Evolutionary conservation across 208 protist species (phyloP).

Genomic region (Crithidia sp.): DNA sequence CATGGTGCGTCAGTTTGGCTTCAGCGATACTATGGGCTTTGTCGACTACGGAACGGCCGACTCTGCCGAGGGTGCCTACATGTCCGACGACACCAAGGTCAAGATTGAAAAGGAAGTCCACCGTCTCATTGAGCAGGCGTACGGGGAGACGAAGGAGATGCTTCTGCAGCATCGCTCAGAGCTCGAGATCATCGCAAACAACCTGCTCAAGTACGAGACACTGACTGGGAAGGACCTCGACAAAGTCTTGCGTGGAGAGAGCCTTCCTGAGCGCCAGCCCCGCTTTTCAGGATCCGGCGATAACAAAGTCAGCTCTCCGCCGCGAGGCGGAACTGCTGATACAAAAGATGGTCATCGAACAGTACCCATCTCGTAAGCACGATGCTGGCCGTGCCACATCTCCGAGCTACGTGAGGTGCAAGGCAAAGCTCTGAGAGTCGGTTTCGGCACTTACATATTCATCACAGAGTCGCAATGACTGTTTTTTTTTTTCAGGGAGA

Average conservation of each 20-base stretch:
- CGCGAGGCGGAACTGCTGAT: conserved; percentile 19
- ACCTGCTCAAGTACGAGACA: conserved; percentile 88
- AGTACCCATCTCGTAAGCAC: conserved; percentile 40
- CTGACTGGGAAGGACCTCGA: conserved; percentile 82
- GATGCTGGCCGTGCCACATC: background rate
- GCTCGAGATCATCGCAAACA: conserved; percentile 81
- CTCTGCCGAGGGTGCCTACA: conserved; percentile 85
- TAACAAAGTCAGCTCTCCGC: conserved; percentile 25
- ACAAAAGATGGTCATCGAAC: conserved; percentile 24
- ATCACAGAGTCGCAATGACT: conserved; percentile 15
- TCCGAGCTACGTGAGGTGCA: background rate
- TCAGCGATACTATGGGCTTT: conserved; percentile 84
- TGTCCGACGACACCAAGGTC: conserved; percentile 90
- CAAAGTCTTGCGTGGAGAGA: conserved; percentile 76
- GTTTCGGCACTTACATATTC: conserved; percentile 14
- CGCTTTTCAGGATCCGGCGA: conserved; percentile 25
- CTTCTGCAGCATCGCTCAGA: conserved; percentile 65
- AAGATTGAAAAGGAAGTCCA: conserved; percentile 87
- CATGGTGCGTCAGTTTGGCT: conserved; percentile 93
- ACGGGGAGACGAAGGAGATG: conserved; percentile 73
- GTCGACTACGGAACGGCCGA: conserved; percentile 86
- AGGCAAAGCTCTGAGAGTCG: background rate
- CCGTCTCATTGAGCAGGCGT: conserved; percentile 71
- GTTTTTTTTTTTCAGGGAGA: conserved; percentile 6
- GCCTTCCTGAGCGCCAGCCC: conserved; percentile 50